phyloP scores from a whole-genome alignment of 805 yeast species.

The Metschnikowia cubensis region DNA sequence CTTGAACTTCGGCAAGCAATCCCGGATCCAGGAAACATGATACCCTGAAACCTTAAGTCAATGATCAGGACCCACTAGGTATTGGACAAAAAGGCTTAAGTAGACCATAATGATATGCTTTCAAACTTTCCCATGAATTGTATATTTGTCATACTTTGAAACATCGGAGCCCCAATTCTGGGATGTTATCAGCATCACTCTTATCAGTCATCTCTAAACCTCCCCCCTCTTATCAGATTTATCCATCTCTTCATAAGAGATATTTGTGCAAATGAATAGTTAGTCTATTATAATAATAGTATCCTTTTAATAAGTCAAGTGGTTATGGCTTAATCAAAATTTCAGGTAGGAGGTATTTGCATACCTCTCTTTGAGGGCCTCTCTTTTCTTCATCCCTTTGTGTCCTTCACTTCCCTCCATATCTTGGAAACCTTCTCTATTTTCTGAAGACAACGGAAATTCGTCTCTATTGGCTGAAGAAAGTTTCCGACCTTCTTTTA shows the following conservation, averaged over 20 bases:
- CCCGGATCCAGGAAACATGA: too few relatives aligned
- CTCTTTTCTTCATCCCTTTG: constrained; percentile 54
- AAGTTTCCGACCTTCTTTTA: too few relatives aligned
- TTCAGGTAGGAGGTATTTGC: constrained; percentile 26
- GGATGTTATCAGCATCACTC: constrained; percentile 32
- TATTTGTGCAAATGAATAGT: constrained; percentile 62
- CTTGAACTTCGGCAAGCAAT: too few relatives aligned
- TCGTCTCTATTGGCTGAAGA: too few relatives aligned
- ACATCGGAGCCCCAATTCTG: too few relatives aligned
- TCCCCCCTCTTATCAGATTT: constrained; percentile 34
- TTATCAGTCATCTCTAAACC: constrained; percentile 12
- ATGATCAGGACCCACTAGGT: too few relatives aligned
- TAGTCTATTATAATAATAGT: constrained; percentile 41
- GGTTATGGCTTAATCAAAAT: constrained; percentile 66
- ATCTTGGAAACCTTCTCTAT: too few relatives aligned
- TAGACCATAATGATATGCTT: too few relatives aligned
- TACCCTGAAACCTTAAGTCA: too few relatives aligned
- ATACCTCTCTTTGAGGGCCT: constrained; percentile 29
- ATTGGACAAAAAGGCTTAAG: too few relatives aligned
- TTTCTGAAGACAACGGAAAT: too few relatives aligned
- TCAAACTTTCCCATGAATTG: constrained; percentile 70
- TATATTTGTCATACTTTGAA: constrained; percentile 95
- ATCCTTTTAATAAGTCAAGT: constrained; percentile 60
- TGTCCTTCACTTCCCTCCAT: too few relatives aligned
- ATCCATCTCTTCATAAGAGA: constrained; percentile 66